These are phyloP conservation scores for Ilyonectria robusta DNA, from an alignment of 2,329 filamentous ascomycete species.

Conservation along the genomic window DNA sequence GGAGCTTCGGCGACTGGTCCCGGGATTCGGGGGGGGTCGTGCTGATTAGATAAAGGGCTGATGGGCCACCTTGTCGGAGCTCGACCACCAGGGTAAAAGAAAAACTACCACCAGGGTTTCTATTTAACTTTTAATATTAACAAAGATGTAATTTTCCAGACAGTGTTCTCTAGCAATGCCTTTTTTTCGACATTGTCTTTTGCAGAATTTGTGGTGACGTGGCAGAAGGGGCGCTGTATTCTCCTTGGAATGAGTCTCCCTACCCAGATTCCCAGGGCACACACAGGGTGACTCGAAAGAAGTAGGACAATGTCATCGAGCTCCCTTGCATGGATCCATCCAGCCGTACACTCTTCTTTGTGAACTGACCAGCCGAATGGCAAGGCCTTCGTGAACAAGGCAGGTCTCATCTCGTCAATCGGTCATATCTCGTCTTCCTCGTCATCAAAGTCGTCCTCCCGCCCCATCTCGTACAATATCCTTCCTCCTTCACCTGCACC, in stretches of 20 bases:
- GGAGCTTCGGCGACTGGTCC: conserved; percentile 33
- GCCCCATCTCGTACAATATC: conserved; percentile 96
- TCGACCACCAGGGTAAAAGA: not conserved
- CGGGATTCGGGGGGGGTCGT: conserved; percentile 25
- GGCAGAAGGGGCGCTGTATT: not conserved
- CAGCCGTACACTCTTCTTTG: not conserved
- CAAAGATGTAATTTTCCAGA: no score
- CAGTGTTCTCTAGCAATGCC: no score
- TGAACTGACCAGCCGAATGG: not conserved
- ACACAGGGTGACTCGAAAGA: not conserved
- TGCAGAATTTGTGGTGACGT: not conserved
- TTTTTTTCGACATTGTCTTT: no score
- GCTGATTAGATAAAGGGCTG: conserved; percentile 47
- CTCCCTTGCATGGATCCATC: not conserved
- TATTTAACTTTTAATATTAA: not conserved
- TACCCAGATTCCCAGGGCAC: not conserved
- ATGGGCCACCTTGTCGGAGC: conserved; percentile 12
- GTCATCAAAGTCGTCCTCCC: conserved; percentile 96
- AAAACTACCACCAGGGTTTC: not conserved
- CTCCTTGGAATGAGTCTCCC: not conserved
- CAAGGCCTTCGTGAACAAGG: no score
- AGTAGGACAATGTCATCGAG: not conserved
- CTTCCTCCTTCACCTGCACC: conserved; percentile 88
- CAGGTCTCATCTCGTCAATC: not conserved
- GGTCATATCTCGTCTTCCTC: conserved; percentile 90